A percentile compares a stretch with the other conserved stretches of the same genome.
These are phyloP conservation scores for Tylopilus balloui DNA, from an alignment of 768 basidiomycete genomes.

Conservation along the genomic window DNA sequence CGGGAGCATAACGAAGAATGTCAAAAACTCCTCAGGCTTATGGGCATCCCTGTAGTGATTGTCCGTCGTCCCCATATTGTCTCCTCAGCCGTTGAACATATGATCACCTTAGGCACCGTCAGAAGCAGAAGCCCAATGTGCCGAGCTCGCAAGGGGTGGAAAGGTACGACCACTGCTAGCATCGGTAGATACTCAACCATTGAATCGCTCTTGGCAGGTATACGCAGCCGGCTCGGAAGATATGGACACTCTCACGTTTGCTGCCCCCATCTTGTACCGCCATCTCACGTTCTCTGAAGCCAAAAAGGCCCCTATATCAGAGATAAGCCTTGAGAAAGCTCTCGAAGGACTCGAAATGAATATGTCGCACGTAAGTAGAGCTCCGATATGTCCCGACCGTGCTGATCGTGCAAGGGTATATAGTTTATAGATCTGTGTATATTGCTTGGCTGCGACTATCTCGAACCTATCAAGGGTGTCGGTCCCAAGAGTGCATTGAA, in stretches of 20 bases:
- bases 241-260: slow-evolving; percentile 99
- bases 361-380: slow-evolving; percentile 69
- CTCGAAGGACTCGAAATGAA: slow-evolving; percentile 88
- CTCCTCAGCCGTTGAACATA: not conserved
- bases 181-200: not conserved
- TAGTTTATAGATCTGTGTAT: slow-evolving; percentile 97
- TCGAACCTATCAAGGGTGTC: slow-evolving; percentile 96
- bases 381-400: not conserved
- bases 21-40: slow-evolving; percentile 75
- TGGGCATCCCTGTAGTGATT: slow-evolving; percentile 95
- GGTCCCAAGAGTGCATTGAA: slow-evolving; percentile 96
- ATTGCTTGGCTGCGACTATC: slow-evolving; percentile 95
- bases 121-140: slow-evolving; percentile 98
- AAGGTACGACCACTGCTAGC: slow-evolving; percentile 48
- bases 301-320: slow-evolving; percentile 93
- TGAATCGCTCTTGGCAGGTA: slow-evolving; percentile 46
- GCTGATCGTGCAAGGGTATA: slow-evolving; percentile 4
- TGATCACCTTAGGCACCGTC: slow-evolving; percentile 75
- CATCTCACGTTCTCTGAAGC: slow-evolving; percentile 98
- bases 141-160: slow-evolving; percentile 93
- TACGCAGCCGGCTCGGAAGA: slow-evolving; percentile 98
- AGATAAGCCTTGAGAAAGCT: slow-evolving; percentile 78
- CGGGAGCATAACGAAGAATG: slow-evolving; percentile 97
- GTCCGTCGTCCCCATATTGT: slow-evolving; percentile 42
- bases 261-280: slow-evolving; percentile 84